phyloP scores from a whole-genome alignment of 2,329 filamentous ascomycete genomes.

The Stachybotrys elegans region DNA sequence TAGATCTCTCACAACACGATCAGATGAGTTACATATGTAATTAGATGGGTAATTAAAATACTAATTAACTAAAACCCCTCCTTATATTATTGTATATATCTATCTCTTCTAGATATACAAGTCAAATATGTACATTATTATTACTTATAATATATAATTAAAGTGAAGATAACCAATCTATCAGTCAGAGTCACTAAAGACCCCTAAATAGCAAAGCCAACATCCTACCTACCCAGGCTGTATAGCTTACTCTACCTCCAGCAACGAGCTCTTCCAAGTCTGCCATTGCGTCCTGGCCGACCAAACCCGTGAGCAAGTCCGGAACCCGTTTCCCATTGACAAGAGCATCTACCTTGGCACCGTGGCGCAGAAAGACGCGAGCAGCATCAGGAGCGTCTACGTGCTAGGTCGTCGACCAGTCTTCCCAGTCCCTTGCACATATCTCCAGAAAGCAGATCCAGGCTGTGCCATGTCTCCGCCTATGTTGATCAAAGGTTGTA shows the following conservation, averaged over 20 bases:
- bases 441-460: not conserved
- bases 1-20: too few species aligned
- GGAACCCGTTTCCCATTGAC: not conserved
- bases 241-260: not conserved
- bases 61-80: not conserved
- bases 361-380: not conserved
- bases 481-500: not conserved
- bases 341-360: not conserved
- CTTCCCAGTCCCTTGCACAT: not conserved
- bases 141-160: not conserved
- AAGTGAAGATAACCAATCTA: not conserved
- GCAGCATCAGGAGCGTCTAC: not conserved
- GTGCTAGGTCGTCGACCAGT: not conserved
- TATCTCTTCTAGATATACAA: not conserved
- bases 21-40: not conserved
- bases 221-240: not conserved
- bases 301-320: not conserved
- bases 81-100: slow-evolving; percentile 1
- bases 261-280: not conserved
- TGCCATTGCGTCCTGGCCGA: not conserved
- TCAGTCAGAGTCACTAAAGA: not conserved
- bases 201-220: not conserved
- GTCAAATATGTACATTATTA: not conserved
- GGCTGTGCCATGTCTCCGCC: not conserved
- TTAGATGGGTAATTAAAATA: not conserved